Evolutionary conservation across 257 asterid genomes (phyloP).

Genomic region (Solanum chiquidenum): DNA sequence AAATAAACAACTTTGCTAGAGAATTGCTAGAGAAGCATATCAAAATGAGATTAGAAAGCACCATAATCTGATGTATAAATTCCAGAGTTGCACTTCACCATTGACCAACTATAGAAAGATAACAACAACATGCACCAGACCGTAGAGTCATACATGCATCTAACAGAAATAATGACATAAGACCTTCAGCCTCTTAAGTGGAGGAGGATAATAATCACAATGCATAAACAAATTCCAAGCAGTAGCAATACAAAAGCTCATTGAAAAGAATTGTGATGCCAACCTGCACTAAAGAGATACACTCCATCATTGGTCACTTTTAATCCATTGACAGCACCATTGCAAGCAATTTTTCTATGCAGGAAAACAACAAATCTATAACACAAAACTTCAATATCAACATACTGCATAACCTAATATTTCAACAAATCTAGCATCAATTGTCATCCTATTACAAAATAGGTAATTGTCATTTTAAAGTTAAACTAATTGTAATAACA

Average conservation of each 20-base stretch:
- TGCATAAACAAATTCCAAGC: not conserved
- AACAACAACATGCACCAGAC: not conserved
- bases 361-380: no score
- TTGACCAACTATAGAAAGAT: not conserved
- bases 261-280: slow-evolving; percentile 7
- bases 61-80: not conserved
- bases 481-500: no score
- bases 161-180: not conserved
- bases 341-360: no score
- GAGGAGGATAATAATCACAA: not conserved
- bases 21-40: not conserved
- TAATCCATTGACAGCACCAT: slow-evolving; percentile 84
- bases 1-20: not conserved
- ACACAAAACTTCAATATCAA: not conserved
- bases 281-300: slow-evolving; percentile 98
- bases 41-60: not conserved
- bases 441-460: no score
- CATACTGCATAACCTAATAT: no score
- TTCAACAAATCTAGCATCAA: no score
- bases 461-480: no score
- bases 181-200: not conserved
- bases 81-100: not conserved
- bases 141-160: not conserved
- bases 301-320: slow-evolving; percentile 83
- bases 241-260: not conserved